phyloP scores from a whole-genome alignment of 768 basidiomycete genomes.

The Mycena galericulata region DNA sequence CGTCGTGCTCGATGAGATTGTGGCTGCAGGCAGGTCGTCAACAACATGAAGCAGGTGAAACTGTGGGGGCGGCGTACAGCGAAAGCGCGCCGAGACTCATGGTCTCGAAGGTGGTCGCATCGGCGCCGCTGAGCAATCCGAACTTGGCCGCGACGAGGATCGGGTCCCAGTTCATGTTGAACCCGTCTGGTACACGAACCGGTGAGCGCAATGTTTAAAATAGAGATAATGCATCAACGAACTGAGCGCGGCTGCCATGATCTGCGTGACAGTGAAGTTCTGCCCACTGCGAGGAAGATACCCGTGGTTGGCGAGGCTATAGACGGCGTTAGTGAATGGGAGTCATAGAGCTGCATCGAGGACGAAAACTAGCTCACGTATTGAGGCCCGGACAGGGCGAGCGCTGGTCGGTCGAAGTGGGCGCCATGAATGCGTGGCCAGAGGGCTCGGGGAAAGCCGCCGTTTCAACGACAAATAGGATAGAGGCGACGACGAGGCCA shows the following conservation, averaged over 20 bases:
- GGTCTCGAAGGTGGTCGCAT: background rate
- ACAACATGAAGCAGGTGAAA: background rate
- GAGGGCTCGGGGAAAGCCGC: background rate
- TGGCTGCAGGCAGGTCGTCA: background rate
- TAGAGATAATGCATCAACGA: background rate
- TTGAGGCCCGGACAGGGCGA: background rate
- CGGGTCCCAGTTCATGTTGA: background rate
- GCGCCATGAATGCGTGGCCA: background rate
- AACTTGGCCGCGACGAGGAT: background rate
- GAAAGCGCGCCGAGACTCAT: constrained; percentile 12
- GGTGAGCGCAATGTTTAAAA: background rate
- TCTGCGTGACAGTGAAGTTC: background rate
- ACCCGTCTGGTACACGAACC: background rate
- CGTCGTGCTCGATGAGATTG: constrained; percentile 27
- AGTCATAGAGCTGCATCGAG: background rate
- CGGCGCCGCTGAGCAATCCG: background rate
- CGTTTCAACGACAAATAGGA: background rate
- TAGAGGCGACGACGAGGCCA: background rate
- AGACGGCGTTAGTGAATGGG: too few species aligned
- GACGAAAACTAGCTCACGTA: background rate
- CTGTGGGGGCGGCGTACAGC: constrained; percentile 7
- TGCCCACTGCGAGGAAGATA: background rate
- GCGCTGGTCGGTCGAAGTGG: background rate
- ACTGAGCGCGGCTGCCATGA: background rate
- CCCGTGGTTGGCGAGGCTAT: background rate